Evolutionary conservation across 176 grass and related monocot species (phyloP), one percentile per base, ranked within the genome.

Genomic region (Aegilops longissima): DNA sequence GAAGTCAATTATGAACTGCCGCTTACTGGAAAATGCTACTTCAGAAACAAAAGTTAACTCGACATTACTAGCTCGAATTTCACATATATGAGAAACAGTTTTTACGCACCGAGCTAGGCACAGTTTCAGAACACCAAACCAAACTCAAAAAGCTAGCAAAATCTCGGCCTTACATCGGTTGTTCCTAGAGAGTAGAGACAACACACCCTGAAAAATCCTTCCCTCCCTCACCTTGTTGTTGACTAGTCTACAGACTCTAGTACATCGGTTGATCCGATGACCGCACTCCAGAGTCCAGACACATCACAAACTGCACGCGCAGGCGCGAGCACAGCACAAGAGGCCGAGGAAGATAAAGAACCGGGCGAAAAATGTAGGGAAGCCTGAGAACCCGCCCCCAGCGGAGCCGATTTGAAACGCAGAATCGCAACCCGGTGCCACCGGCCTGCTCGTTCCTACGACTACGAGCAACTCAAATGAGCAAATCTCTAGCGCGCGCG

Each of bases 211-310:
- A 27, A 30, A 42, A 73, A 30, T 21, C 10, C 31, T 1, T 20
- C 52, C 67, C n/a, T 36, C 21, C 56, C 14, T 65, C 78, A 6
- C 36, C 4, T 23, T 12, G 12, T 12, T 52, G 25, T 40, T 21
- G 34, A 72, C 69, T 38, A 73, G 12, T 63, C 82, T 62, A 59
- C 69, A 45, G 3, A 44, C 5, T 59, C n/a, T n/a, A 36, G 35
- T 36, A 45, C 69, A 74, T 61, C 58, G 52, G 52, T 62, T 61
- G 59, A 82, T 83, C 82, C 38, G 35, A 61, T 10, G 49, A 61
- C 4, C 16, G 44, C 30, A 61, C 36, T 42, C 35, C 82, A 42
- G 23, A 40, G n/a, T 12, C 69, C 82, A 42, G 14, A 27, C 61
- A 63, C 54, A 74, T 63, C 82, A 29, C 35, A 47, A 0, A 0